Evolutionary conservation across 345 rosid genomes (phyloP).

Genomic region (Pistacia atlantica): DNA sequence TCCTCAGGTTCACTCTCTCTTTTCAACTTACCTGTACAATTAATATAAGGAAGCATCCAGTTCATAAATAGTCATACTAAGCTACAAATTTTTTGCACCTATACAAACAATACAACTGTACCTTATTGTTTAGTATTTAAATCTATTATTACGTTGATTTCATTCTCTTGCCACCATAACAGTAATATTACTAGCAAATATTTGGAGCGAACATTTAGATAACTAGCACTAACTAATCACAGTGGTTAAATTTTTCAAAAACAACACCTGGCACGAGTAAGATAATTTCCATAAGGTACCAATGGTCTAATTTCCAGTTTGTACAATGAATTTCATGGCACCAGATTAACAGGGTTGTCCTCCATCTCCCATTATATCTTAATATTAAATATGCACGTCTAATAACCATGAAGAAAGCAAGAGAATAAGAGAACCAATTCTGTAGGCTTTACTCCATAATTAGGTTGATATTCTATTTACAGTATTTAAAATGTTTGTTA

Average conservation of each 20-base stretch:
- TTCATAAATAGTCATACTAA: not conserved
- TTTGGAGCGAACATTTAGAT: too few relatives aligned
- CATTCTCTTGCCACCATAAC: not conserved
- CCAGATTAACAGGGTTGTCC: not conserved
- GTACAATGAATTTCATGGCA: not conserved
- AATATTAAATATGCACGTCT: not conserved
- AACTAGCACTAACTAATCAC: too few relatives aligned
- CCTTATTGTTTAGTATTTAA: not conserved
- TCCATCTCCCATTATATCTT: not conserved
- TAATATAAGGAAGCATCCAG: not conserved
- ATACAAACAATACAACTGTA: not conserved
- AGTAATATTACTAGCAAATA: not conserved
- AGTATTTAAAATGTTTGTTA: not conserved
- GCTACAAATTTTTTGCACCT: not conserved
- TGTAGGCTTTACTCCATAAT: not conserved
- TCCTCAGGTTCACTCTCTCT: conserved; percentile 47
- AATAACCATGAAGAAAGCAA: not conserved
- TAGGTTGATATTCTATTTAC: not conserved
- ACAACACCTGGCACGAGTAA: not conserved
- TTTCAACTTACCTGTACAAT: conserved; percentile 45
- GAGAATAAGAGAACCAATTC: conserved; percentile 5
- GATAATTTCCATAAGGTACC: not conserved
- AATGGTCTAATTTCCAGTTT: not conserved
- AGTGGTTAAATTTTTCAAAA: not conserved
- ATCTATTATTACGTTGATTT: not conserved